Base-by-base conservation (phyloP, 2,329 filamentous ascomycete species). In the Trichoderma sp. region DNA sequence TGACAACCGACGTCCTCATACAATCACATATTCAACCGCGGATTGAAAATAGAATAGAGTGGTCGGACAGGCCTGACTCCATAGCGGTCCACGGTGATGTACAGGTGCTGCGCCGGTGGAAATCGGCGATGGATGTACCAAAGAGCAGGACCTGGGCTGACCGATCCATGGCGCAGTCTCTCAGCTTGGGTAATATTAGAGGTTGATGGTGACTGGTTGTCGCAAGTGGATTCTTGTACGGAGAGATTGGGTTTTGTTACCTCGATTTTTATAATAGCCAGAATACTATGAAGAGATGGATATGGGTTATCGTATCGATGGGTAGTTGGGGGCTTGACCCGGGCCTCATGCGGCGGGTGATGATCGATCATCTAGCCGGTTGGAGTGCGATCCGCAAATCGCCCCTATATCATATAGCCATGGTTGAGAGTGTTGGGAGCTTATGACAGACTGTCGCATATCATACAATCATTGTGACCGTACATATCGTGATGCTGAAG, bases 21-120 rank as follows among this genome's bases (percentile, higher is more conserved):
- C 72, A 69, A 2, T 69, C 73, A 3, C 55, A 68, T 30, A 72
- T 69, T 45, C 68, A 62, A 15, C 48, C 74, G 9, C 67, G 68
- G 5, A 50, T 58, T 15, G 52, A 61, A 21, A 24, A 47, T 9
- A 50, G 12, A 4, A 21, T 17, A 17, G 43, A 15, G 5, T 41
- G 10, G 14, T 3, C 5, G 3, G 30, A 10, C n/a, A 24, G 28
- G 5, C n/a, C 19, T 43, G 57, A 43, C n/a, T 41, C 48, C 24
- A 58, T n/a, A 19, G 63, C 62, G 0, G n/a, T 39, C 17, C 47
- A 47, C 5, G 28, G 19, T 14, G 28, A 47, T 14, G 21, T 5
- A 7, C 41, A 41, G 9, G 47, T 28, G 15, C 26, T 63, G 6
- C 52, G 54, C 10, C 45, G 62, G 17, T 67, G 68, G 62, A 66